Conservation (phyloP, 768 basidiomycete species). For the Melanogaster broomeanus region DNA sequence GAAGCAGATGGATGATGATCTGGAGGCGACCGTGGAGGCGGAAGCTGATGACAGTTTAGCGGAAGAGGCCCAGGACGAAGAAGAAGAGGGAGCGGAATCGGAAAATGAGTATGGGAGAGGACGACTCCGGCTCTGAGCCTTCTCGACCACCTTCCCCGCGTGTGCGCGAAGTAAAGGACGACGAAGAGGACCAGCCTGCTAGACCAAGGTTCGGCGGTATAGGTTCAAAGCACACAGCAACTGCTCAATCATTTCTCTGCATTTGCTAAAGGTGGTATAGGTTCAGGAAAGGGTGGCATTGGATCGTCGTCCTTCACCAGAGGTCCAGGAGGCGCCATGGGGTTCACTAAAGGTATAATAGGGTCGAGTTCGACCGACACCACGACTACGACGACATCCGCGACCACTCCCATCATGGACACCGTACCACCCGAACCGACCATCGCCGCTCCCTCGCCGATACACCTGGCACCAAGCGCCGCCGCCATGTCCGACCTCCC, state of each 20-base stretch:
- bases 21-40: conserved; percentile 35
- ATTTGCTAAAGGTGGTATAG: conserved; percentile 31
- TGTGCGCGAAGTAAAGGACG: conserved; percentile 49
- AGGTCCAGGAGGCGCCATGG: not conserved
- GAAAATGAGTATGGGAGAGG: conserved; percentile 39
- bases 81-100: conserved; percentile 26
- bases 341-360: conserved; percentile 45
- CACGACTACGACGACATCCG: conserved; percentile 8
- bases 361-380: conserved; percentile 36
- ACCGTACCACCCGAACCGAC: conserved; percentile 25
- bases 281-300: conserved; percentile 23
- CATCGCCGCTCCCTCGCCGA: conserved; percentile 27
- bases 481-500: conserved; percentile 31
- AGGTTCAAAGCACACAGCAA: conserved; percentile 23
- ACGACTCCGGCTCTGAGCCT: conserved; percentile 45
- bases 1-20: conserved; percentile 45
- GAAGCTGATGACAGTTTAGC: conserved; percentile 36
- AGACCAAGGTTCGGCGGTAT: conserved; percentile 49
- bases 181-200: conserved; percentile 36
- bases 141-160: conserved; percentile 59
- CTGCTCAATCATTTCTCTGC: conserved; percentile 15
- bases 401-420: conserved; percentile 6
- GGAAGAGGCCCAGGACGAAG: conserved; percentile 40
- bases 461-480: conserved; percentile 23
- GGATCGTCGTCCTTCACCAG: not conserved